Evolutionary conservation across 306 rosid species (phyloP), one percentile per base, ranked within the genome.

Genomic region (Corylus americana): DNA sequence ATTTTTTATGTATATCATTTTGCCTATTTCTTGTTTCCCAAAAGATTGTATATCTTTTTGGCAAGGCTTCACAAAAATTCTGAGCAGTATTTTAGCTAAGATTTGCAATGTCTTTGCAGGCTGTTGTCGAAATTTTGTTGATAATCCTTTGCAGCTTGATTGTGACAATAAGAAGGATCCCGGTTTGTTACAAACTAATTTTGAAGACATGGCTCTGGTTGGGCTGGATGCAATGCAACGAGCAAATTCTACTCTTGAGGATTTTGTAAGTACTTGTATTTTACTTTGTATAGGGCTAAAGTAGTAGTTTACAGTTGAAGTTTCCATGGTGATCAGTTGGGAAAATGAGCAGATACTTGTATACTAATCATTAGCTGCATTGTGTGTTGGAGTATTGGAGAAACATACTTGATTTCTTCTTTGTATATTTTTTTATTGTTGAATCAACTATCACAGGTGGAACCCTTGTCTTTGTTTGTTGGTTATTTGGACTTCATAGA

Each of bases 231-330:
- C 97, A 80, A 91, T 92, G 97, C 86, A 85, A 80, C 91, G 85
- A 69, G 95, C 97, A 67, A 94, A 92, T 87, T 94, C 97, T 62
- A 91, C 98, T 22, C 93, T 94, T 76, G 98, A 90, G 82, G 98
- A 94, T 87, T 94, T 94, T 86, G 97, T 94, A 85, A 94, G 97
- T 61, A 62, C 51, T 45, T 82, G 48, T 44, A 31, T 71, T 14
- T 50, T 35, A 81, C 70, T 77, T 73, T 64, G 35, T 72, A 29
- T 64, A 7, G 47, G 74, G 48, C 70, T 71, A 53, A 75, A 54
- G 49, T 37, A 47, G 61, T 73, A 55, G 17, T 44, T 55, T 48
- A n/a, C 12, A 17, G 45, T 67, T 68, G 18, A 31, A 42, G 14
- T 54, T 53, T 70, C 22, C 63, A 55, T 20, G 5, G 61, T 66